A percentile compares a stretch with the other conserved stretches of the same genome.
Evolutionary conservation across 1,139 yeast genomes (phyloP).

Genomic region (Debaryomycetaceae sp.): DNA sequence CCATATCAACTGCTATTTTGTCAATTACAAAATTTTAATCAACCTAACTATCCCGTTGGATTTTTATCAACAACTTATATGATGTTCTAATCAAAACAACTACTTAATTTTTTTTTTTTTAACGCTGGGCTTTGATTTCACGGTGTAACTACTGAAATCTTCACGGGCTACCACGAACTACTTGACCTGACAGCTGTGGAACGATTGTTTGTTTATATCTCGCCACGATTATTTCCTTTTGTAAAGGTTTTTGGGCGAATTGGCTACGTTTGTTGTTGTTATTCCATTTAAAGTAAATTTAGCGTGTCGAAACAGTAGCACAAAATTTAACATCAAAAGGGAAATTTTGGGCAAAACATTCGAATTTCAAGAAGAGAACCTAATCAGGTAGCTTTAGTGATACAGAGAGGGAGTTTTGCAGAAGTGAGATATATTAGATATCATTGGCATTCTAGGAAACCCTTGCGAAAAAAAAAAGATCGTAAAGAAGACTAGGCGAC

Average conservation of each 20-base stretch:
- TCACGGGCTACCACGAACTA: neutral
- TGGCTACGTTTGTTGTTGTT: slow-evolving; percentile 3
- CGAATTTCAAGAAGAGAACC: neutral
- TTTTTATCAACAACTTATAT: neutral
- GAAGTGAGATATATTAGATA: no score
- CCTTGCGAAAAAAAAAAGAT: no score
- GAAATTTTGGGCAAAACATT: neutral
- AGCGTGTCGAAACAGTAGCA: neutral
- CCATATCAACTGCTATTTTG: slow-evolving; percentile 14
- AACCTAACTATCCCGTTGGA: neutral
- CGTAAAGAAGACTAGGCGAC: no score
- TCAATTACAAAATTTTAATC: neutral
- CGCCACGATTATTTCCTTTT: neutral
- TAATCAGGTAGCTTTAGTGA: neutral
- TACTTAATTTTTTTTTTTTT: neutral
- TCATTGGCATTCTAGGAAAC: no score
- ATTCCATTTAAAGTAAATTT: slow-evolving; percentile 3
- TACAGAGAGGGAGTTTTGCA: no score
- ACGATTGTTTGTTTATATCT: slow-evolving; percentile 4
- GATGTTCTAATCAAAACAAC: neutral
- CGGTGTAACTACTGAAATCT: neutral
- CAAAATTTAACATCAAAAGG: neutral
- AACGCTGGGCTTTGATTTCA: neutral
- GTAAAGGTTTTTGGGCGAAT: neutral
- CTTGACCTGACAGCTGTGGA: neutral